Base-by-base conservation (phyloP, 1,139 yeast genomes). In the Yamadazyma membranifaciens region DNA sequence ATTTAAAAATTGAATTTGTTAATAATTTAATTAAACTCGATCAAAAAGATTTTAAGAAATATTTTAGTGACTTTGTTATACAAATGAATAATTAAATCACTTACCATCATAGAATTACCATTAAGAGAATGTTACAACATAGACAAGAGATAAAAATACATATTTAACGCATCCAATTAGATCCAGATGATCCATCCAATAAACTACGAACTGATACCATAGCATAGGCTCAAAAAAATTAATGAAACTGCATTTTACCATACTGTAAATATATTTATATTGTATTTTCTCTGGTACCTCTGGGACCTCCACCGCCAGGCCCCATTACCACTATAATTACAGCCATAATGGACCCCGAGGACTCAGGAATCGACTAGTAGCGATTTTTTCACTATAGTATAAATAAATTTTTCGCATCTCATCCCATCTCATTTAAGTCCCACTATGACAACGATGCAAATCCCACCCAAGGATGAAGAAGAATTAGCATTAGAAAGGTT, bases 391-490 rank as follows among this genome's bases (percentile, higher is more conserved):
- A 6, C 7, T 20, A 15, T 11, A 14, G 32, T 30, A 30, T 9
- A 15, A 15, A 28, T 14, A 34, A 20, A 20, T 20, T 25, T 22
- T 32, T 34, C 38, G 26, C 33, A 36, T 36, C 45, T 37, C 45
- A 42, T 42, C 46, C 37, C 46, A 39, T 34, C 31, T n/a, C 30
- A 12, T 20, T 20, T 7, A 20, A 26, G 11, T 10, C 10, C 28
- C 6, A 26, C 11, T 26, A 27, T 28, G 33, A 11, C 27, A 26
- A 24, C 20, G 3, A 34, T 35, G n/a, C 64, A 52, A 26, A 55
- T 67, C 9, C 83, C 87, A 15, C 84, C 85, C 29, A 89, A 92
- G 51, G 95, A 87, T 58, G 84, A 78, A 39, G 96, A 88, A 56
- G 98, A 91, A 60, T 42, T 83, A 34, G 75, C 69, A 43, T 73